phyloP scores from a whole-genome alignment of 345 rosid genomes.

The Citrus maxima region DNA sequence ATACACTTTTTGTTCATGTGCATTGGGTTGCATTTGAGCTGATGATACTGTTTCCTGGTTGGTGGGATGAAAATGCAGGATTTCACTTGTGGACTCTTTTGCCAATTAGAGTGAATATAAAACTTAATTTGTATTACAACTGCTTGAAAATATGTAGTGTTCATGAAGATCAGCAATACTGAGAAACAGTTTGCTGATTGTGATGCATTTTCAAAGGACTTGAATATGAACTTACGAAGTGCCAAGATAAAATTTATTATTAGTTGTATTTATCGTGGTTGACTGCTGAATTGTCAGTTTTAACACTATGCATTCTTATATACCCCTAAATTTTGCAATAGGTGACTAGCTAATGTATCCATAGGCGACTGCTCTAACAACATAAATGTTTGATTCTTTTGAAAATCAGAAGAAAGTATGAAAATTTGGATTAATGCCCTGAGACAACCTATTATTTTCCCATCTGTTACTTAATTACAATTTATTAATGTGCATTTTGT shows the following conservation, averaged over 20 bases:
- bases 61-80: neutral
- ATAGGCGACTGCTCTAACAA: neutral
- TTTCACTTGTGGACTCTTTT: neutral
- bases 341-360: neutral
- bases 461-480: neutral
- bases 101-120: neutral
- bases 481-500: neutral
- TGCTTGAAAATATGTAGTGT: neutral
- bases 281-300: neutral
- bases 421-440: neutral
- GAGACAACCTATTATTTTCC: neutral
- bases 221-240: neutral
- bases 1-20: neutral
- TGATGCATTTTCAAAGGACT: too few species aligned
- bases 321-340: too few species aligned
- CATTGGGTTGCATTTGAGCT: neutral
- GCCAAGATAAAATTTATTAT: neutral
- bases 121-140: too few species aligned
- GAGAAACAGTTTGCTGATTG: neutral
- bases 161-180: neutral
- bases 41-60: neutral
- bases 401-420: neutral
- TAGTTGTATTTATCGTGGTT: neutral
- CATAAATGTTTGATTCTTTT: too few species aligned
- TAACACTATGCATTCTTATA: neutral